phyloP scores from a whole-genome alignment of 2,329 filamentous ascomycete genomes.

The Endoconidiophora polonica region DNA sequence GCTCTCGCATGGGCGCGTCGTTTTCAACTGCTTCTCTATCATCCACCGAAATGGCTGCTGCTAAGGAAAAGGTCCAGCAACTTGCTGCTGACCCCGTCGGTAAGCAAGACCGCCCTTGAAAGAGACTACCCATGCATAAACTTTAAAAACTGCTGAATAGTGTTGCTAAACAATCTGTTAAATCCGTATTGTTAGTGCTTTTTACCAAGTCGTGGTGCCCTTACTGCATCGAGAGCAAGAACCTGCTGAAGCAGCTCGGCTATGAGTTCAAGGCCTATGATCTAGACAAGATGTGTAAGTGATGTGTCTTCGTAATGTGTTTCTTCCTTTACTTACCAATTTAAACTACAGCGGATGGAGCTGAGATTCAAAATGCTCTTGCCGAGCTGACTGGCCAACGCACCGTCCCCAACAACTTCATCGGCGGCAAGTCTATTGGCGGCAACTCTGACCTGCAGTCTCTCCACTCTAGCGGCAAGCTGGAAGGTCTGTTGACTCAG shows the following conservation, averaged over 20 bases:
- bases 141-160: neutral
- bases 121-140: neutral
- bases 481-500: conserved; percentile 25
- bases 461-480: conserved; percentile 32
- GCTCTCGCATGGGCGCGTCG: conserved; percentile 6
- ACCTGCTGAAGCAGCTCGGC: conserved; percentile 48
- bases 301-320: neutral
- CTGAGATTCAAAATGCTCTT: conserved; percentile 69
- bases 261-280: conserved; percentile 64
- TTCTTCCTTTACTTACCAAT: neutral
- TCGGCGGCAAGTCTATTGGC: conserved; percentile 78
- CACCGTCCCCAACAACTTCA: conserved; percentile 93
- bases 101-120: neutral
- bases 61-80: conserved; percentile 64
- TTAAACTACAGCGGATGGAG: conserved; percentile 51
- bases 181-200: conserved; percentile 42
- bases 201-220: conserved; percentile 97
- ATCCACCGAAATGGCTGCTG: conserved; percentile 61
- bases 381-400: conserved; percentile 64
- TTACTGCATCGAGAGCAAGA: conserved; percentile 72
- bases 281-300: conserved; percentile 69
- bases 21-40: conserved; percentile 26
- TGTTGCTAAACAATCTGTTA: neutral
- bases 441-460: conserved; percentile 75
- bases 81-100: conserved; percentile 55